Evolutionary conservation across 352 stramenopile species (phyloP), one percentile per base, ranked within the genome.

Genomic region (Pythium aristosporum): DNA sequence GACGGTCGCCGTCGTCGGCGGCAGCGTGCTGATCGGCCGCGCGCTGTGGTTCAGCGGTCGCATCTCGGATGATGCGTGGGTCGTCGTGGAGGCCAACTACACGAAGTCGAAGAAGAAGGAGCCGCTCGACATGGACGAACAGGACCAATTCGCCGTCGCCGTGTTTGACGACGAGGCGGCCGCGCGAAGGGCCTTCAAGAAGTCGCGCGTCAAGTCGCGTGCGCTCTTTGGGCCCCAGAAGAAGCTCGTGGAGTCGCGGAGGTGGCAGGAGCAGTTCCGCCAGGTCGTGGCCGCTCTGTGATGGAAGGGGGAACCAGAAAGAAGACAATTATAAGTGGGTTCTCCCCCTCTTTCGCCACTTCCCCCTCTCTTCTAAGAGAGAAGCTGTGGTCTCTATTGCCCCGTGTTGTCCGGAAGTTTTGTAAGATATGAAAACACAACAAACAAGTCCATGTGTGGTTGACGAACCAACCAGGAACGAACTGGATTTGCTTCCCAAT

Each of bases 141-240:
- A 52, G 11, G 47, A 53, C 23, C 23, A n/a, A 9, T 53, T 53
- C 15, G 47, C 47, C 1, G 47, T 53, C 28, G 47, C 47, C 23
- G 47, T 54, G 5, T 54, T 54, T 54, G 48, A 54, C 5, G 28
- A 54, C 48, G 48, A 54, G 23, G 39, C 39, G 28, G 15, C 25
- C 15, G 48, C 48, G 8, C 48, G 48, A 15, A 54, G 39, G 15
- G 48, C 48, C 15, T 54, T 41, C 48, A 54, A 54, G 28, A 21
- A 54, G 20, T 54, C 48, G 48, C 28, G 48, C 15, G 25, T 39
- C 25, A 37, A 41, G 48, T 54, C 48, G 25, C 39, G 39, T 6
- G 48, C 48, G 25, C 10, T 54, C 12, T 54, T 54, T 41, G 48
- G 48, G 2, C 48, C 25, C 5, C 12, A 25, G 11, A 54, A 41